Conservation (phyloP, 2,329 filamentous ascomycete species). For the Xylariaceae sp. region DNA sequence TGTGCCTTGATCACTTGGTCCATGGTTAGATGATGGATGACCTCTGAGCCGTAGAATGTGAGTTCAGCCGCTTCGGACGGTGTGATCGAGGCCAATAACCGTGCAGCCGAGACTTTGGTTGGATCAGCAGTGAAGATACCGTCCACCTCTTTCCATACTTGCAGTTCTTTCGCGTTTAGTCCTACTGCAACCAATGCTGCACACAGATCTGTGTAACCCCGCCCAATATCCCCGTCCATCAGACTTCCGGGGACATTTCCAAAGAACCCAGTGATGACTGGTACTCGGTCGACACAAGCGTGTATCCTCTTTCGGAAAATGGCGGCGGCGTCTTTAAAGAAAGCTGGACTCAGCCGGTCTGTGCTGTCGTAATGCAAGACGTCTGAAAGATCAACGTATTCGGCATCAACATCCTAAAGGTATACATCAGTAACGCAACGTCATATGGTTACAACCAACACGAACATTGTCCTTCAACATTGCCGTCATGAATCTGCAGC, state of each 20-base stretch:
- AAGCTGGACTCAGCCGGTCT: conserved; percentile 67
- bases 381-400: conserved; percentile 90
- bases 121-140: conserved; percentile 87
- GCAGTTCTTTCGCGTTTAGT: conserved; percentile 83
- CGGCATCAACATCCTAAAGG: conserved; percentile 75
- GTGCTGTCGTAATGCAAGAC: conserved; percentile 72
- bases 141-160: conserved; percentile 99
- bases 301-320: conserved; percentile 69
- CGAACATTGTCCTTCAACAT: conserved; percentile 75
- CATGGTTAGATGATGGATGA: conserved; percentile 99
- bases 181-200: conserved; percentile 91
- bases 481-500: conserved; percentile 88
- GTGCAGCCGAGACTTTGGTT: conserved; percentile 89
- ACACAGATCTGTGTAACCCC: conserved; percentile 96
- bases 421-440: conserved; percentile 38
- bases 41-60: conserved; percentile 93
- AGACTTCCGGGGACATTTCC: conserved; percentile 90
- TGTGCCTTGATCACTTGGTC: conserved; percentile 88
- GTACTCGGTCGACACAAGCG: conserved; percentile 71
- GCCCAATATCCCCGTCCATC: conserved; percentile 85
- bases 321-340: conserved; percentile 71
- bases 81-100: conserved; percentile 85
- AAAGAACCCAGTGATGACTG: conserved; percentile 92
- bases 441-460: conserved; percentile 17
- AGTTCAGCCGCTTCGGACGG: conserved; percentile 94